Base-by-base conservation (phyloP, 371 early-diverging fungal species). In the Rhizopus stolonifer region DNA sequence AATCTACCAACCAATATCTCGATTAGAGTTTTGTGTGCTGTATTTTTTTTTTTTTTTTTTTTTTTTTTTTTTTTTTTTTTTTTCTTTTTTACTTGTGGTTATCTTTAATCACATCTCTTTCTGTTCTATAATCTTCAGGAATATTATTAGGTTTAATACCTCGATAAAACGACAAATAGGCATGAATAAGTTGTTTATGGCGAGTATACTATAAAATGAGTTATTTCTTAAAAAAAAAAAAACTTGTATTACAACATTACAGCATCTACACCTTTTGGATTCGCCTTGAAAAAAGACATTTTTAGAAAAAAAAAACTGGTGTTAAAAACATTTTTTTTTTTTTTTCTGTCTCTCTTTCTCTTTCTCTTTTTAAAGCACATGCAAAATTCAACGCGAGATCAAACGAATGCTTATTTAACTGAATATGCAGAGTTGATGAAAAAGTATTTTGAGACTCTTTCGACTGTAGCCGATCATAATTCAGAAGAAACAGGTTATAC, bases 111-210 rank as follows among this genome's bases (percentile, higher is more conserved):
- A 74, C 74, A 76, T 90, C 79, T 55, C 64, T 86, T 85, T 66
- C 88, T 67, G 73, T 84, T 72, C 59, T 83, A 69, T 58, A 88
- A 38, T 69, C 31, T 76, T 25, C 8, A 43, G 40, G 53, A 3
- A 55, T 46, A 15, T 38, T 50, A n/a, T 51, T 14, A 1, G 54
- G 38, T 3, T 38, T 14, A 36, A 23, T 29, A 24, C 39, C 32
- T 25, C 61, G 49, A 48, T 80, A 79, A 51, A 61, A 67, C 14
- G 52, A 26, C 14, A 72, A 23, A 53, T 86, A 88, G 39, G 74
- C 72, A 25, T 67, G 58, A 33, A 88, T 77, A 36, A 85, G 58
- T 19, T 64, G 52, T 57, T 76, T 79, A 67, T 88, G 89, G 13
- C 80, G 71, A 29, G 61, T 60, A 23, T 77, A 77, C 77, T 77